These are phyloP conservation scores for Podaxis sp. DNA, from an alignment of 768 basidiomycete species.

Conservation along the genomic window DNA sequence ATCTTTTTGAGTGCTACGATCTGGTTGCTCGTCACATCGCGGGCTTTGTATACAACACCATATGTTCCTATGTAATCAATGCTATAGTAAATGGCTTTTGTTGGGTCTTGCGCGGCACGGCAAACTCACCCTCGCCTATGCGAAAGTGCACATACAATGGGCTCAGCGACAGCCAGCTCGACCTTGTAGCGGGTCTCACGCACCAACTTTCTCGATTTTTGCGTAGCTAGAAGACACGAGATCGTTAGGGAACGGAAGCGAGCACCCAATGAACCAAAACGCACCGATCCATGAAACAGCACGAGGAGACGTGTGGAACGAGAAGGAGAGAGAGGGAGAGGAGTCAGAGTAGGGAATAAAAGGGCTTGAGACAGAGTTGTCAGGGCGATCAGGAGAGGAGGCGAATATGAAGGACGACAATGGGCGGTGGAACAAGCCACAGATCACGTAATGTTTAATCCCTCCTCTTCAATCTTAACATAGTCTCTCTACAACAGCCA, in stretches of 20 bases:
- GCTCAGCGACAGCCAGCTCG: constrained; percentile 9
- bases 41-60: constrained; percentile 97
- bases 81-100: not conserved
- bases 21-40: constrained; percentile 69
- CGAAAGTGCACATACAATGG: constrained; percentile 13
- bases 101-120: not conserved
- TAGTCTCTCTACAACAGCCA: no score
- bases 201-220: constrained; percentile 98
- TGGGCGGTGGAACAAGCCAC: no score
- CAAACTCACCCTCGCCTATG: constrained; percentile 39
- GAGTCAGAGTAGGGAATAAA: no score
- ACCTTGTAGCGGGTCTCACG: constrained; percentile 33
- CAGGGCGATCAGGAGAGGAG: no score
- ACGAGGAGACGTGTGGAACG: not conserved
- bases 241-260: constrained; percentile 15
- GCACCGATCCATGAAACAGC: constrained; percentile 15
- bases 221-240: constrained; percentile 62
- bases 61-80: constrained; percentile 71
- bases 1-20: constrained; percentile 99
- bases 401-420: no score
- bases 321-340: not conserved
- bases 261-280: constrained; percentile 13
- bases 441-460: no score
- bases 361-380: no score
- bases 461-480: no score